Evolutionary conservation across 2,329 filamentous ascomycete species (phyloP).

Genomic region (Fusarium kyushuense): DNA sequence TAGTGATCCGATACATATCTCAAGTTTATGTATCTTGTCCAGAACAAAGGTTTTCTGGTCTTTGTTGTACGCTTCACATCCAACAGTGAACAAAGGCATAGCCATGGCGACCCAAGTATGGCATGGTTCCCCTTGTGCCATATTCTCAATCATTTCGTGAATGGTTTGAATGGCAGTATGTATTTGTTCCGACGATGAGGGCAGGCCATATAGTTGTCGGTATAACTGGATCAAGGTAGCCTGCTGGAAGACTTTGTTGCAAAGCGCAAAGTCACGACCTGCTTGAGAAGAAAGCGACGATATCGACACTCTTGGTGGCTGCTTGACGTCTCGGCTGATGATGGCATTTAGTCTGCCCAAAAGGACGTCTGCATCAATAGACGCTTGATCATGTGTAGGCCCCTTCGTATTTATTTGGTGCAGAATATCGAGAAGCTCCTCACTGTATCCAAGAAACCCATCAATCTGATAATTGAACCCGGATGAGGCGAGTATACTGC

Average conservation of each 20-base stretch:
- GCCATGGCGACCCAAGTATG: conserved; percentile 51
- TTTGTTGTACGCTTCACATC: conserved; percentile 44
- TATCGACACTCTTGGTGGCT: conserved; percentile 38
- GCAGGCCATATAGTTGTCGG: conserved; percentile 38
- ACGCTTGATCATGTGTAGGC: not conserved
- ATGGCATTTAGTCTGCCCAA: conserved; percentile 44
- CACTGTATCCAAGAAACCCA: conserved; percentile 49
- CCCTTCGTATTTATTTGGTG: conserved; percentile 38
- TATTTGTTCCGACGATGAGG: conserved; percentile 35
- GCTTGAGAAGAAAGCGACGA: conserved; percentile 42
- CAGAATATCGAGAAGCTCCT: conserved; percentile 45
- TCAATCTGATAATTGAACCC: conserved; percentile 36
- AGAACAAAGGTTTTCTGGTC: conserved; percentile 40
- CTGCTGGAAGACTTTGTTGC: conserved; percentile 47
- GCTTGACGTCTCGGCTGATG: conserved; percentile 41
- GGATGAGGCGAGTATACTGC: rapidly evolving
- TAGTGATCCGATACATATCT: conserved; percentile 44
- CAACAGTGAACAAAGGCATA: conserved; percentile 49
- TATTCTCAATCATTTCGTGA: conserved; percentile 42
- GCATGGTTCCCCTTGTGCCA: conserved; percentile 48
- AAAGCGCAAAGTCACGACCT: conserved; percentile 44
- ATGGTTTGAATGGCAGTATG: conserved; percentile 38
- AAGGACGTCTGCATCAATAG: conserved; percentile 34
- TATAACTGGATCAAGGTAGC: conserved; percentile 46
- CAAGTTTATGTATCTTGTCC: conserved; percentile 47